Evolutionary conservation across 2,329 filamentous ascomycete species (phyloP), one percentile per base, ranked within the genome.

Genomic region (Macrophomina pseudophaseolina): DNA sequence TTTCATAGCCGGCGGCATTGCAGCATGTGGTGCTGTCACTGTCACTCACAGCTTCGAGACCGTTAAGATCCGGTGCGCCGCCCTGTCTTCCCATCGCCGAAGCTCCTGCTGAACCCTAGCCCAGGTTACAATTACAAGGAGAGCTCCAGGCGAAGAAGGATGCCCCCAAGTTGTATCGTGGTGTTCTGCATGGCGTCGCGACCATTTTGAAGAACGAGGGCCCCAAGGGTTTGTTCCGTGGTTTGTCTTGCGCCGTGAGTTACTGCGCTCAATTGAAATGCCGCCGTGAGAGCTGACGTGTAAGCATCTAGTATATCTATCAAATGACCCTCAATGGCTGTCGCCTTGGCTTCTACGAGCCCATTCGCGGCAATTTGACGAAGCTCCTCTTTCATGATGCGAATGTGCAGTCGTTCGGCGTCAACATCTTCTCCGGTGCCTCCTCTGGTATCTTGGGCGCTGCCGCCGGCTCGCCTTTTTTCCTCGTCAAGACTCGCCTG

Each of bases 21-120:
- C 95, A 76, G 95, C 95, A 71, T 98, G 94, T 82, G 95, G 95
- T 76, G 95, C 95, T 71, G 95, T 99, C 67, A 98, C 94, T 48
- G 94, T 96, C 71, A 98, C 95, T 60, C 95, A 99, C 81, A 94
- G 94, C 66, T 98, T 98, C 82, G 95, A 99, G 82, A 98, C 94
- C 12, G 93, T 99, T 78, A 99, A 99, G 87, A 98, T 98, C 77
- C 91, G 94, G 91, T 94, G 84, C 76, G 85, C 76, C 68, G 59
- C 62, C 33, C 28, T 33, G 40, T 28, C 28, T 18, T 16, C 32
- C 48, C 53, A 14, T 32, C 60, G n/a, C 40, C 12, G 18, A 14
- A 6, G 32, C 59, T 23, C 33, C 40, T 28, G 68, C 72, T 76
- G 69, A 76, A 69, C 49, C 60, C 46, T 54, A 33, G 33, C 44